phyloP scores from a whole-genome alignment of 2,329 filamentous ascomycete species.

The Fusarium anguioides region DNA sequence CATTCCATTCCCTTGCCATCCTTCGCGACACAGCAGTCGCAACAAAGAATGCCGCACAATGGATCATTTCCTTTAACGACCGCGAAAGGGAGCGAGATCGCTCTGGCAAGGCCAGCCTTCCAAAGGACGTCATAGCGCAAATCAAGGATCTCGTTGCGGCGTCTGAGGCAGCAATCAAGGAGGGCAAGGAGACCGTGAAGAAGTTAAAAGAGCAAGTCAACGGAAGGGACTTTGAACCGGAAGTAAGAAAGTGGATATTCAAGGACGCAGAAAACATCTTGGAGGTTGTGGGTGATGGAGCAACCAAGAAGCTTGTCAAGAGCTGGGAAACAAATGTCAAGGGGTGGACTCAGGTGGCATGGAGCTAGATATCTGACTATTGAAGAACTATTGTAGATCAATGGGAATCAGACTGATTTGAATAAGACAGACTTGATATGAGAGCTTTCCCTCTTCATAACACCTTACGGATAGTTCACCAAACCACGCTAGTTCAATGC shows the following conservation, averaged over 20 bases:
- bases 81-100: constrained; percentile 54
- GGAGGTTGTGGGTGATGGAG: constrained; percentile 43
- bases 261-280: constrained; percentile 37
- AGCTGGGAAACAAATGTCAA: constrained; percentile 51
- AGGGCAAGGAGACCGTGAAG: constrained; percentile 48
- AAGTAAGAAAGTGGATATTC: constrained; percentile 47
- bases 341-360: constrained; percentile 51
- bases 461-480: too few relatives aligned
- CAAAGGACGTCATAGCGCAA: constrained; percentile 51
- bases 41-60: constrained; percentile 47
- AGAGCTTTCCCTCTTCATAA: not conserved
- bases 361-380: constrained; percentile 39
- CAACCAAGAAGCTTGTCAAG: constrained; percentile 45
- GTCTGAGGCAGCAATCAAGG: constrained; percentile 47
- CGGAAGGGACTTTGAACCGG: constrained; percentile 43
- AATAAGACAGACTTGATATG: not conserved
- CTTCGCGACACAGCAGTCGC: constrained; percentile 54
- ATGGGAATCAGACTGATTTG: not conserved
- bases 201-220: constrained; percentile 47
- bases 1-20: constrained; percentile 52
- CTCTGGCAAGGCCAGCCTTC: constrained; percentile 53
- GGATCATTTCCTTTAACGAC: constrained; percentile 53
- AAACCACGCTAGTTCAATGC: too few relatives aligned
- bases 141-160: constrained; percentile 49
- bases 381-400: not conserved